Base-by-base conservation (phyloP, 192 early-diverging fungal species). In the Spizellomyces punctatus region DNA sequence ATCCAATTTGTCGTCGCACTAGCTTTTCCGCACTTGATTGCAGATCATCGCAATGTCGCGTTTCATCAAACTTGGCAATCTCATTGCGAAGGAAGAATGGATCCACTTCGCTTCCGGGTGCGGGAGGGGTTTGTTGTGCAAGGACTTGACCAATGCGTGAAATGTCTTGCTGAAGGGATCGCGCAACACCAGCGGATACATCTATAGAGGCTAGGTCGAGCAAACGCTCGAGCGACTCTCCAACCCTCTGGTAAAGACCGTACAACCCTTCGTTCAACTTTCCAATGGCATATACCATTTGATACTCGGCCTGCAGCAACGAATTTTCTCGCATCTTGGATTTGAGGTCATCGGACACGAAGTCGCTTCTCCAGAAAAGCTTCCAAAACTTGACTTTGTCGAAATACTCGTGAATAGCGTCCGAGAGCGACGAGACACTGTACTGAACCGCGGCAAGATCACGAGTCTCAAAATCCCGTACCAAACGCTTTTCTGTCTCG, bases 261-360 rank as follows among this genome's bases (percentile, higher is more conserved):
- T 70, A 62, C 12, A 77, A 59, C 16, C 75, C 81, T 55, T 82
- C 78, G 66, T 82, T 82, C 46, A 79, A 50, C 58, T 73, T 76
- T 46, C 81, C 81, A 27, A 78, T 58, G 6, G 74, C 67, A 55
- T 82, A 79, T 14, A 74, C 74, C 81, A 82, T 82, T 63, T 66
- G 71, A 54, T 76, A 79, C 58, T 82, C 81, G 10, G 78, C 75
- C 43, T 77, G 46, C 27, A 67, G 8, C 52, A 82, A 58, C 5
- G 67, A 67, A 57, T 79, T 49, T 21, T 57, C 66, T 12, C 71
- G 58, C 67, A 82, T 71, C 17, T 46, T 61, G 6, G 36, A 58
- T 21, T 75, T 49, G 64, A 79, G 55, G 58, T 79, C 77, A 46
- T 57, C 61, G 5, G 63, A 50, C 4, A 82, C 55, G 65, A 58